Evolutionary conservation across 2,329 filamentous ascomycete species (phyloP), one percentile per base, ranked within the genome.

Genomic region (Harringtonia lauricola): DNA sequence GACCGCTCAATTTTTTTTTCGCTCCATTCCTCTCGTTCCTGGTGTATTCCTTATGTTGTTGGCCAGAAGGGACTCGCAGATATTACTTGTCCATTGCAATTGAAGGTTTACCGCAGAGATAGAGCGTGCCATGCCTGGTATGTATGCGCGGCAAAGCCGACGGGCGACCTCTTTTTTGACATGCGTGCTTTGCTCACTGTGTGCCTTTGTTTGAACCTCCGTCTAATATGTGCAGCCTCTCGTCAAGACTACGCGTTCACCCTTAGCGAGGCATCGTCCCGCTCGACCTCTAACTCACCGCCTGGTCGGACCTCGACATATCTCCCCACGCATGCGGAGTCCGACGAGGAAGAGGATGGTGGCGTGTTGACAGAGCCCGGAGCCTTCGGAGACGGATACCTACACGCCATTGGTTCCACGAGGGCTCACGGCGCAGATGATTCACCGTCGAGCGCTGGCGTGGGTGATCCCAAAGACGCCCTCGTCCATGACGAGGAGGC

Each of bases 331-430:
- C 6, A 6, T 26, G 24, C 24, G 24, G 42, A 38, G 21, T 34
- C 53, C 29, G 62, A 65, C 37, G 62, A 60, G 28, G 64, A 67
- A 42, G 61, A 59, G 33, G 63, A 61, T 36, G 60, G 60, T 4
- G 36, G 10, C 10, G 10, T 7, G 7, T 26, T 26, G 24, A 26
- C 24, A 26, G 24, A 10, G 7, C 6, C 24, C 24, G 24, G 10
- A 10, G 24, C 24, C 6, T 6, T 6, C 24, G 24, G 10, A 26
- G 10, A 7, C 24, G 10, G 24, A 26, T 10, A 10, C 24, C 24
- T 26, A 7, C 24, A 10, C 24, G 10, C 10, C 7, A 10, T 6
- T 26, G 24, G 7, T 10, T 26, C 10, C 10, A 10, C 24, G 10
- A 10, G 24, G 10, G 24, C 24, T 10, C 24, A 24, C 14, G 18